Evolutionary conservation across 2,329 filamentous ascomycete species (phyloP).

Genomic region (Aaosphaeria arxii): DNA sequence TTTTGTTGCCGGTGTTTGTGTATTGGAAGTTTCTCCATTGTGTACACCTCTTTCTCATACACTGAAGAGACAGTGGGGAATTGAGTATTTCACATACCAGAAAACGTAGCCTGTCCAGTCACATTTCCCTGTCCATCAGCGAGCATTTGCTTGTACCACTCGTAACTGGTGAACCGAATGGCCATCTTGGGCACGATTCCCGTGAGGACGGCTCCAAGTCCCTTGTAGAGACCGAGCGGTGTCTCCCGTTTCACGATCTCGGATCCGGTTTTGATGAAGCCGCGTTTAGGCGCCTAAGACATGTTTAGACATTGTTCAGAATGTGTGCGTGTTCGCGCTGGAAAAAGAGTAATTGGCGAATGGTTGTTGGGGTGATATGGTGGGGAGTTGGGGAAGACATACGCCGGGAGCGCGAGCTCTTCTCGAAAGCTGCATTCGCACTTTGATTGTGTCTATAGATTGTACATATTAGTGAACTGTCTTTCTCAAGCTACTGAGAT

Average conservation of each 20-base stretch:
- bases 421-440: constrained; percentile 96
- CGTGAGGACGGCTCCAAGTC: constrained; percentile 91
- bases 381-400: constrained; percentile 27
- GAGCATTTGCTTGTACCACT: constrained; percentile 85
- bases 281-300: constrained; percentile 66
- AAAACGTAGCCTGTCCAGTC: constrained; percentile 68
- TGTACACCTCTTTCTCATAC: too few relatives aligned
- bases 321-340: neutral
- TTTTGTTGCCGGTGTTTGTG: neutral
- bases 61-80: neutral
- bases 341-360: too few relatives aligned
- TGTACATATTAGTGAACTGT: constrained; percentile 12
- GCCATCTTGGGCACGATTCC: constrained; percentile 99
- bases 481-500: neutral
- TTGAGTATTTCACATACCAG: constrained; percentile 48
- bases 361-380: too few relatives aligned
- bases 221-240: constrained; percentile 92
- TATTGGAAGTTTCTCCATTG: neutral
- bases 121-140: constrained; percentile 66
- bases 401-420: constrained; percentile 79
- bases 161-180: constrained; percentile 96
- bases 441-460: constrained; percentile 89
- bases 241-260: constrained; percentile 91
- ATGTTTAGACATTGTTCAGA: neutral
- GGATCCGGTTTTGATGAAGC: constrained; percentile 80